Evolutionary conservation across 768 basidiomycete species (phyloP).

Genomic region (Udeniomyces megalosporus): DNA sequence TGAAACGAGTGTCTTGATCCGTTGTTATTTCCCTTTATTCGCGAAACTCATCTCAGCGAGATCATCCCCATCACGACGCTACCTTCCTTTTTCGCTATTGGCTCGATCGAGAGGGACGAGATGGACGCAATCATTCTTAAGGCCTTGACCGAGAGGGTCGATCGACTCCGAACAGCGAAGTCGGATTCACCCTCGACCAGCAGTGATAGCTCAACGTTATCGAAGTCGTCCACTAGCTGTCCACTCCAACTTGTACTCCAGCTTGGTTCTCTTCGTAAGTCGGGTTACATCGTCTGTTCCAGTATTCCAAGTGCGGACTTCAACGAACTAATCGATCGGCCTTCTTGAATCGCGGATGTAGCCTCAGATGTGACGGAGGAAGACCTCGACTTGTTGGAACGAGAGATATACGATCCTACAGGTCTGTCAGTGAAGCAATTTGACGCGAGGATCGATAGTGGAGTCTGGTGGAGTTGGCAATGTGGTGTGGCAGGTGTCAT

Average conservation of each 20-base stretch:
- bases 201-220: no score
- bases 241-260: neutral
- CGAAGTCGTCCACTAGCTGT: neutral
- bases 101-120: no score
- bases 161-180: no score
- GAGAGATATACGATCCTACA: neutral
- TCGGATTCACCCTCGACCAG: no score
- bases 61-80: no score
- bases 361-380: neutral
- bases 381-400: neutral
- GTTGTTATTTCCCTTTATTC: neutral
- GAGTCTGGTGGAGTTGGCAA: conserved; percentile 8
- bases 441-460: neutral
- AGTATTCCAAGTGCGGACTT: neutral
- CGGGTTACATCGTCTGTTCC: no score
- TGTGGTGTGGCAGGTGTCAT: neutral
- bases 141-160: no score
- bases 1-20: neutral
- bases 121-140: no score
- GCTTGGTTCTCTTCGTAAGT: neutral
- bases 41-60: neutral
- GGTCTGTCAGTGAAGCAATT: neutral
- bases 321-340: neutral
- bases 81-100: no score
- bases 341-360: neutral